Evolutionary conservation across 1,284 basidiomycete genomes (phyloP).

Genomic region (Cutaneotrichosporon arboriforme): DNA sequence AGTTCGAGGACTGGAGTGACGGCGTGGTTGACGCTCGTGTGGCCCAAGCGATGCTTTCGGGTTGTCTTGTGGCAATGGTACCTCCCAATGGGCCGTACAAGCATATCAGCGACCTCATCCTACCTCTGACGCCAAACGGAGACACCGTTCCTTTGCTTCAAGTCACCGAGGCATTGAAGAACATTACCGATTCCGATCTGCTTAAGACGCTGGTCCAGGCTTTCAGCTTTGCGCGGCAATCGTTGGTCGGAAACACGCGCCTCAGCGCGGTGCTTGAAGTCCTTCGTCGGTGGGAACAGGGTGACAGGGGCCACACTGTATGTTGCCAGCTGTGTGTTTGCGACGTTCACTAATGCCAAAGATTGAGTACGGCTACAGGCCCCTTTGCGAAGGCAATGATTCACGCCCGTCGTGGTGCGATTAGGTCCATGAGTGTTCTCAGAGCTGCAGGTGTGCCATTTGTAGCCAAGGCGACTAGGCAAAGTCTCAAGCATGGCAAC

Average conservation of each 20-base stretch:
- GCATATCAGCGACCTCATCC: slow-evolving; percentile 10
- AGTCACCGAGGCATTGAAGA: background rate
- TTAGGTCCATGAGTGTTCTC: background rate
- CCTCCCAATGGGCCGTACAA: slow-evolving; percentile 26
- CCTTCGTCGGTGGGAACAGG: background rate
- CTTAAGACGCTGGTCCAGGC: background rate
- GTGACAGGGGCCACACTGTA: slow-evolving; percentile 6
- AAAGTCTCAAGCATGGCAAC: too few relatives aligned
- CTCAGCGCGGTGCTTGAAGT: background rate
- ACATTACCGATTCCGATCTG: background rate
- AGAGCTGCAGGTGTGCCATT: background rate
- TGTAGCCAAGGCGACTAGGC: too few relatives aligned
- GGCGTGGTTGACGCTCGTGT: slow-evolving; percentile 30
- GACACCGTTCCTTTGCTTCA: background rate
- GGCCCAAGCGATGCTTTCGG: slow-evolving; percentile 34
- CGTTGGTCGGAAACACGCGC: background rate
- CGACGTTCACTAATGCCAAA: background rate
- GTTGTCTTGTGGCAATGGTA: slow-evolving; percentile 35
- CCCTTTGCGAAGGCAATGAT: slow-evolving; percentile 2
- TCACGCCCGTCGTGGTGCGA: slow-evolving; percentile 2
- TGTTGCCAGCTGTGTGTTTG: too few relatives aligned
- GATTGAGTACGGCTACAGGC: slow-evolving; percentile 1
- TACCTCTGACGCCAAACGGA: background rate
- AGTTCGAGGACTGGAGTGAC: slow-evolving; percentile 35
- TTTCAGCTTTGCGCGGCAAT: slow-evolving; percentile 6